Conservation (phyloP, 2,329 filamentous ascomycete genomes). For the Fusarium staphyleae region DNA sequence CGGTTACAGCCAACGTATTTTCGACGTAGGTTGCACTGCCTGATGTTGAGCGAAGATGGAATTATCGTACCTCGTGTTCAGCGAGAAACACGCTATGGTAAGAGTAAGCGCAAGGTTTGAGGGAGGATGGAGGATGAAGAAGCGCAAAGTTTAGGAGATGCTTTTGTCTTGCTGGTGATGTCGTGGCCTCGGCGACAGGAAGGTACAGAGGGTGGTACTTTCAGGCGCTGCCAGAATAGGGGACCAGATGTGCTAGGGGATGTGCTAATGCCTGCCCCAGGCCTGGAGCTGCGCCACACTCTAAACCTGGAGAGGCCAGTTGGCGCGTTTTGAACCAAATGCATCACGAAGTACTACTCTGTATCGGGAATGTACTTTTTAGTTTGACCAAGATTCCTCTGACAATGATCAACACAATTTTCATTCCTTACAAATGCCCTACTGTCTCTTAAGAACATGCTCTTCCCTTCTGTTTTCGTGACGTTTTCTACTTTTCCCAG, state of each 20-base stretch:
- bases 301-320: conserved; percentile 8
- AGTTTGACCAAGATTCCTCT: not conserved
- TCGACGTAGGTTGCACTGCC: conserved; percentile 20
- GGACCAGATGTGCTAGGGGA: too few relatives aligned
- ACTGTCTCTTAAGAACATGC: not conserved
- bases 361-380: not conserved
- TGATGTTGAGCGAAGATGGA: conserved; percentile 6
- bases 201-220: conserved; percentile 14
- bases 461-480: not conserved
- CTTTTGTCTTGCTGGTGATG: conserved; percentile 24
- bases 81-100: conserved; percentile 5
- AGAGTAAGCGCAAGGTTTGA: not conserved
- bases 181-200: conserved; percentile 34
- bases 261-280: too few relatives aligned
- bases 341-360: conserved; percentile 14
- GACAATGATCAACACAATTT: conserved; percentile 3
- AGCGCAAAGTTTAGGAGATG: conserved; percentile 18
- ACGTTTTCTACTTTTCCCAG: too few relatives aligned
- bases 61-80: conserved; percentile 26
- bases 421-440: not conserved
- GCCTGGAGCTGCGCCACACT: conserved; percentile 26
- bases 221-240: conserved; percentile 33
- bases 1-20: conserved; percentile 12
- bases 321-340: conserved; percentile 16
- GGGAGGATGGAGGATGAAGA: not conserved